Evolutionary conservation across 345 rosid species (phyloP), one percentile per base, ranked within the genome.

Genomic region (Pugionium cornutum): DNA sequence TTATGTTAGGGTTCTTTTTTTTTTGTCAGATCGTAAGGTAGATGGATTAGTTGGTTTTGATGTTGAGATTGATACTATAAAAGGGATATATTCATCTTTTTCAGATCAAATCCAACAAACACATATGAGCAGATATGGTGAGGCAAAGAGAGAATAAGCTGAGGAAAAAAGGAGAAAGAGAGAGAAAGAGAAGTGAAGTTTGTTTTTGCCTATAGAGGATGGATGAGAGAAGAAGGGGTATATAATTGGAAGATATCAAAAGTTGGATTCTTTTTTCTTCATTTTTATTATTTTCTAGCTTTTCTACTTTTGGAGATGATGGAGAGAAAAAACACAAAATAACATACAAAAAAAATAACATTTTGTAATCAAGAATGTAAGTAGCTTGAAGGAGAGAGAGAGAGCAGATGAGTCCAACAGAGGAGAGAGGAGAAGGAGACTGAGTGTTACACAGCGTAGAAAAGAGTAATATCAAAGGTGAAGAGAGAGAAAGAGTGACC

Each of bases 391-490:
- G 70, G 69, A 68, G 67, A 73, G 61, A 75, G 56, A 68, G 74
- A 57, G 6, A 65, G 32, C 36, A 69, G 74, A 82, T 67, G 80
- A 73, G 81, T 75, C 18, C 67, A 69, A 60, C 2, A 26, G 8
- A 43, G 48, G 62, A 42, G 78, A 62, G 67, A 69, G 67, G 58
- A 58, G 48, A 67, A 68, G 64, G 56, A 66, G 77, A 82, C 86
- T 78, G 76, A 69, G 55, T 83, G 88, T 84, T 77, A 66, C 66
- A 59, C 56, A 78, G 69, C 77, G 81, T 67, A 45, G 65, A 69
- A 79, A 72, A 76, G 78, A 50, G 81, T 67, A 68, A 74, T 31
- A 28, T 50, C 68, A 77, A 48, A 69, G 54, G 0, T 25, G 37
- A 43, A 41, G 70, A 64, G 41, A 64, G 65, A 72, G 60, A 65